Conservation (phyloP, 768 basidiomycete species). For the Boletus edulis region DNA sequence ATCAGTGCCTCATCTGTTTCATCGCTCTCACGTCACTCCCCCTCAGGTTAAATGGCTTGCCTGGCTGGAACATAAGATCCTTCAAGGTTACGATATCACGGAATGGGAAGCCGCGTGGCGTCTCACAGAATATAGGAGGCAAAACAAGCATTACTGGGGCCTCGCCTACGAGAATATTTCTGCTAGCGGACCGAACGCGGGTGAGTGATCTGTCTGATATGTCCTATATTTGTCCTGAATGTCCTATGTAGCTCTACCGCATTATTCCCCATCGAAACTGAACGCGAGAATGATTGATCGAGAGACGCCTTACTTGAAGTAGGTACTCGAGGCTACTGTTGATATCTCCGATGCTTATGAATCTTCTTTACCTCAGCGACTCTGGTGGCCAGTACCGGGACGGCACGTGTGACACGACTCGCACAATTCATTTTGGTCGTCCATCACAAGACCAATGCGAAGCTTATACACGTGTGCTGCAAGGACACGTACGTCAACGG, state of each 20-base stretch:
- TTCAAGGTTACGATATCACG: slow-evolving; percentile 75
- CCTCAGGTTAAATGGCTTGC: slow-evolving; percentile 77
- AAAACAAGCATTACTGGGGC: slow-evolving; percentile 74
- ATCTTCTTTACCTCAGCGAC: slow-evolving; percentile 53
- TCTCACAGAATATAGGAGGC: slow-evolving; percentile 71
- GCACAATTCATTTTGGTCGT: slow-evolving; percentile 85
- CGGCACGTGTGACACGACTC: slow-evolving; percentile 85
- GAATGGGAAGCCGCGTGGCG: slow-evolving; percentile 92
- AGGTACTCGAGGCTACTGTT: slow-evolving; percentile 27
- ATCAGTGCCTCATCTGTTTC: slow-evolving; percentile 5
- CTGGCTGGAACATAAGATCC: slow-evolving; percentile 83
- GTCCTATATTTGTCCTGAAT: neutral
- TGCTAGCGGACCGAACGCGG: slow-evolving; percentile 85
- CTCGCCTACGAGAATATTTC: slow-evolving; percentile 90
- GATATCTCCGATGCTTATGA: slow-evolving; percentile 16
- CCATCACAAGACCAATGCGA: slow-evolving; percentile 83
- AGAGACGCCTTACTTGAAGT: slow-evolving; percentile 88
- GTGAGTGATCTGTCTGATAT: slow-evolving; percentile 30
- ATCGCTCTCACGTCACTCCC: slow-evolving; percentile 10
- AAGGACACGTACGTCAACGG: slow-evolving; percentile 79
- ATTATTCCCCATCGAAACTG: slow-evolving; percentile 78
- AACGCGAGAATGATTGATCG: slow-evolving; percentile 72
- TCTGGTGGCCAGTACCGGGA: slow-evolving; percentile 90
- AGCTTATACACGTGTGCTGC: slow-evolving; percentile 92
- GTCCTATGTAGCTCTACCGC: slow-evolving; percentile 66